Conservation (phyloP, 2,329 filamentous ascomycete species). For the Phyllosticta paracitricarpa region DNA sequence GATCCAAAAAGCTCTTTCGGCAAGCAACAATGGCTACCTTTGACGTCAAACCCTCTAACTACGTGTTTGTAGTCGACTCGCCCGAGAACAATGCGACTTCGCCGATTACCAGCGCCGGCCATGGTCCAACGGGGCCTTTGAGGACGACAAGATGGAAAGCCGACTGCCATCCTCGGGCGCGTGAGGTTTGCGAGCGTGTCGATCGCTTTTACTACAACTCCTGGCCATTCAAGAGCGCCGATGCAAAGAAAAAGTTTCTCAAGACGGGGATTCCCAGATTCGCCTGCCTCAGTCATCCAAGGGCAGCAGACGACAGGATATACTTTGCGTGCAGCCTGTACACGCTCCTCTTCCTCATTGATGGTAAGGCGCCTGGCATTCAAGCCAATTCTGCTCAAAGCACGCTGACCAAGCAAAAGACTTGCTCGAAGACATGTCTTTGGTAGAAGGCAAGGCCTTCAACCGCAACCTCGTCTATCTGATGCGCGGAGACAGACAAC, state of each 20-base stretch:
- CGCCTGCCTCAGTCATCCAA: conserved; percentile 32
- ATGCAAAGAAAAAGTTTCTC: conserved; percentile 24
- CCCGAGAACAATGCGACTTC: background rate
- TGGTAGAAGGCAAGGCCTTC: conserved; percentile 29
- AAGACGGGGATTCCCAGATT: conserved; percentile 25
- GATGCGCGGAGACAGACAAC: conserved; percentile 20
- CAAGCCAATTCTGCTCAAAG: background rate
- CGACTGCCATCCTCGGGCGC: background rate
- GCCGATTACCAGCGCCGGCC: background rate
- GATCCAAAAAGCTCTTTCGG: background rate
- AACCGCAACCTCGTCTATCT: conserved; percentile 31
- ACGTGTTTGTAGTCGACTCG: background rate
- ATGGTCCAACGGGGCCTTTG: background rate
- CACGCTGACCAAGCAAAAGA: conserved; percentile 19
- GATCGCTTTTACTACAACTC: conserved; percentile 23
- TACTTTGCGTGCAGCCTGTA: conserved; percentile 28
- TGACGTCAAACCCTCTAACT: background rate
- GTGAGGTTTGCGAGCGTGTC: background rate
- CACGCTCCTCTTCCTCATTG: conserved; percentile 34
- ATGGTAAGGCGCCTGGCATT: conserved; percentile 23
- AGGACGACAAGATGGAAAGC: background rate
- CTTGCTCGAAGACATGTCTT: conserved; percentile 33
- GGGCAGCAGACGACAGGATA: conserved; percentile 30
- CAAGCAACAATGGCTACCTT: background rate
- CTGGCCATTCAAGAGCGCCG: conserved; percentile 29